Evolutionary conservation across 371 early-diverging fungal species (phyloP), one percentile per base, ranked within the genome.

Genomic region (Blastocladiella emersonii): DNA sequence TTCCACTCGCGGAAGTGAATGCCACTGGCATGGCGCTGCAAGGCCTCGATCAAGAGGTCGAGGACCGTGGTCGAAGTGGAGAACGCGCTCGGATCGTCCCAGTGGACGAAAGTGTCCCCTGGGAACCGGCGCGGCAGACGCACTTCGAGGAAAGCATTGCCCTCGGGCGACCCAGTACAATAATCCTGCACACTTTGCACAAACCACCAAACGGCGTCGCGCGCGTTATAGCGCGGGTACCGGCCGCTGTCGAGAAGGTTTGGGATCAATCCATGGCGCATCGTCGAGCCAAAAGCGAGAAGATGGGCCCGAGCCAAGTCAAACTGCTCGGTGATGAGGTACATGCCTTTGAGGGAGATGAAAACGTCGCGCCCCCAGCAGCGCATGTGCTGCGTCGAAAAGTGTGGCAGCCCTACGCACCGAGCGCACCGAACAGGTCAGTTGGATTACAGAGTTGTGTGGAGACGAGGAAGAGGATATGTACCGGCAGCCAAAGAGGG

Each of bases 311-410:
- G 78, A 15, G 98, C 97, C 0, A 80, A 91, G 21, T 87, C 78
- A 64, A 71, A 89, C 62, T 87, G 80, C 15, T 92, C 94, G 2
- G 94, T 89, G 8, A 83, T 76, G 65, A 96, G 67, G 48, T 92
- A 75, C 45, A 92, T 70, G 3, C 98, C 98, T 12, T 86, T 83
- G 23, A 98, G 73, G 19, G 92, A 78, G 60, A 98, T 92, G 70
- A 94, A 94, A 25, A 92, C 87, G 76, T 98, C 98, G 37, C 98
- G 86, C 7, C 98, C 98, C 98, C 98, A 98, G 66, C 90, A 88
- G 41, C 98, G 82, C 94, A 95, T 95, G 68, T 90, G 88, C n/a
- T 80, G 78, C 3, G 80, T 81, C 2, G 93, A 79, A 64, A 98
- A 98, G 65, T 96, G 97, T n/a, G 96, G 91, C 41, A 98, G 76